Conservation (phyloP, 1,284 basidiomycete species). For the Puccinia novopanici region DNA sequence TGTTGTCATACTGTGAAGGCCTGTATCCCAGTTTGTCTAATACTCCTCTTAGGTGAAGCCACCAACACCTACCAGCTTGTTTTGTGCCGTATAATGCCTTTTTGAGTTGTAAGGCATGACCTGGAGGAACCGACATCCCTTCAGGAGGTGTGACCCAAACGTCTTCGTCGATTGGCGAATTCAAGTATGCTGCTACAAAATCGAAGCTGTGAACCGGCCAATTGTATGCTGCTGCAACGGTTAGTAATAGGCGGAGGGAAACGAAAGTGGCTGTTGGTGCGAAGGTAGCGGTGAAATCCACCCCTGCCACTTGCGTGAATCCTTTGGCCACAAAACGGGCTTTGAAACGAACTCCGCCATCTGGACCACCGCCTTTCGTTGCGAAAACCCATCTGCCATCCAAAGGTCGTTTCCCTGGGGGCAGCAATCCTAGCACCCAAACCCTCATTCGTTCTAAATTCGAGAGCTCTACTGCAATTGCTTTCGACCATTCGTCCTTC, state of each 20-base stretch:
- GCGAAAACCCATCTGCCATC: too few relatives aligned
- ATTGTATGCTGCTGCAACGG: neutral
- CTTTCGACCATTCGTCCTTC: neutral
- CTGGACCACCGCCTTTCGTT: neutral
- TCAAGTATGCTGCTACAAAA: conserved; percentile 19
- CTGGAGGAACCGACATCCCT: neutral
- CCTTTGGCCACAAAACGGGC: neutral
- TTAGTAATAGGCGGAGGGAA: neutral
- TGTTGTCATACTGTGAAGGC: too few relatives aligned
- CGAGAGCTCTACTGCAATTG: neutral
- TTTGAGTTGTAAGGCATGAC: too few relatives aligned
- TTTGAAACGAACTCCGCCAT: neutral
- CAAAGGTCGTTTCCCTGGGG: neutral
- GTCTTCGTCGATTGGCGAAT: conserved; percentile 25
- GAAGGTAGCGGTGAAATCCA: too few relatives aligned
- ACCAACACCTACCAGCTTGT: too few relatives aligned
- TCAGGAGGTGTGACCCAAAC: neutral
- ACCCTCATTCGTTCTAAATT: conserved; percentile 7
- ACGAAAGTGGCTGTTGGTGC: too few relatives aligned
- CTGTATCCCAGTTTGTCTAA: too few relatives aligned
- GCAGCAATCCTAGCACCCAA: neutral
- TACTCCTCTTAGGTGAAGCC: too few relatives aligned
- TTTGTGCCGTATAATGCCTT: too few relatives aligned
- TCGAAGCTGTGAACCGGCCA: conserved; percentile 14
- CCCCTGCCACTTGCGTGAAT: too few relatives aligned